Conservation (phyloP, 1,284 basidiomycete genomes). For the Ganoderma lucidum region DNA sequence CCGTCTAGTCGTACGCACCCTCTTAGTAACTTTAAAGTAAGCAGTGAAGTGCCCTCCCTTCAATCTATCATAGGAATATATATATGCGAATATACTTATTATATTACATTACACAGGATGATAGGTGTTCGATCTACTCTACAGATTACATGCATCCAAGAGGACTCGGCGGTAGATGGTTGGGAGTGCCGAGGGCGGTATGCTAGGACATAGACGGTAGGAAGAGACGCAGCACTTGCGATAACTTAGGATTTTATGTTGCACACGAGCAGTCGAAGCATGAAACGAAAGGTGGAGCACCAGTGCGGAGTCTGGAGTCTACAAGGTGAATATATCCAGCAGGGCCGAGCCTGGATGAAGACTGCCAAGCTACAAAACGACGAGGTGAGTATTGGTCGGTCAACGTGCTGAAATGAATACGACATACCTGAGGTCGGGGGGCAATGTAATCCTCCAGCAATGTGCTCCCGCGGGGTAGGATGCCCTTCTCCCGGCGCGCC, state of each 20-base stretch:
- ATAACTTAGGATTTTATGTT: neutral
- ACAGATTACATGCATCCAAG: neutral
- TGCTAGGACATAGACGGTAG: neutral
- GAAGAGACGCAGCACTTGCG: neutral
- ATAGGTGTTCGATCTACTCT: neutral
- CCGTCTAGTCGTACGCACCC: no score
- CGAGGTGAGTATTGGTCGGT: neutral
- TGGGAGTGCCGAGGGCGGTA: neutral
- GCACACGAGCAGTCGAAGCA: neutral
- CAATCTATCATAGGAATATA: no score
- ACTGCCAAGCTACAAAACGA: slow-evolving; percentile 20
- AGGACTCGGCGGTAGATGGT: neutral
- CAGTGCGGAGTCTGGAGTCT: neutral
- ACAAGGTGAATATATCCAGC: slow-evolving; percentile 18
- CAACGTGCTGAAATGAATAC: neutral
- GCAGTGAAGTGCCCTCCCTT: no score
- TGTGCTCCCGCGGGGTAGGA: neutral
- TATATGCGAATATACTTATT: no score
- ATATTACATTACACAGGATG: no score
- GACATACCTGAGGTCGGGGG: slow-evolving; percentile 26
- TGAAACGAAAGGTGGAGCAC: no score
- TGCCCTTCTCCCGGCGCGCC: neutral
- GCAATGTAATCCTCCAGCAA: neutral
- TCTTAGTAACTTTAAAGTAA: no score
- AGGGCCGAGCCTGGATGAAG: slow-evolving; percentile 18